Evolutionary conservation across 148 eudicot genomes (phyloP).

Genomic region (Rhododendron kiyosumense): DNA sequence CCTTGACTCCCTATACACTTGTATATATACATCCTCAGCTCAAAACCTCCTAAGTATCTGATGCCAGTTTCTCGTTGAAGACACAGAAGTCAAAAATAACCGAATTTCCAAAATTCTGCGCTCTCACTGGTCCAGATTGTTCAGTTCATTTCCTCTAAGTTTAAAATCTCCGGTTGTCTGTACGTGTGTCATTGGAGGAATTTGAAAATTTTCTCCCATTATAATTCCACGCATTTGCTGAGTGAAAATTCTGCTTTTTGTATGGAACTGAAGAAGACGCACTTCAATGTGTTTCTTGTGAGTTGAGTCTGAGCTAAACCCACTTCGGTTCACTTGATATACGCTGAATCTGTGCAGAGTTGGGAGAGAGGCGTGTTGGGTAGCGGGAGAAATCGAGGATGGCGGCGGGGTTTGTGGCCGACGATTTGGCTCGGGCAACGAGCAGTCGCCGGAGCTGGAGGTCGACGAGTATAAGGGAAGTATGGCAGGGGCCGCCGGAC

Average conservation of each 20-base stretch:
- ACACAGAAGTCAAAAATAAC: background rate
- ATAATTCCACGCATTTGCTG: background rate
- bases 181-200: background rate
- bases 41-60: background rate
- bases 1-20: background rate
- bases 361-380: background rate
- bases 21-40: background rate
- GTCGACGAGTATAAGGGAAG: slow-evolving; percentile 21
- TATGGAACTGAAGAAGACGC: background rate
- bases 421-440: background rate
- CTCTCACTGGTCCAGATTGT: background rate
- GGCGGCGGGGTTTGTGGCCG: background rate
- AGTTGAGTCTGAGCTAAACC: background rate
- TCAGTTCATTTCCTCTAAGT: background rate
- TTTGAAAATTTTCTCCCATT: background rate
- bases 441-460: slow-evolving; percentile 6
- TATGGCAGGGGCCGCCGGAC: slow-evolving; percentile 23
- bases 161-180: background rate
- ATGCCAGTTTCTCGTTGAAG: background rate
- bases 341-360: background rate
- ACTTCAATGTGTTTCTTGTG: background rate
- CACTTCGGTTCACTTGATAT: background rate
- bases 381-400: background rate
- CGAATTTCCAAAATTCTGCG: background rate
- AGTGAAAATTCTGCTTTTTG: too few relatives aligned